A percentile compares a stretch with the other conserved stretches of the same genome.
These are phyloP conservation scores for Nemania sp. DNA, from an alignment of 2,329 filamentous ascomycete genomes.

Conservation along the genomic window DNA sequence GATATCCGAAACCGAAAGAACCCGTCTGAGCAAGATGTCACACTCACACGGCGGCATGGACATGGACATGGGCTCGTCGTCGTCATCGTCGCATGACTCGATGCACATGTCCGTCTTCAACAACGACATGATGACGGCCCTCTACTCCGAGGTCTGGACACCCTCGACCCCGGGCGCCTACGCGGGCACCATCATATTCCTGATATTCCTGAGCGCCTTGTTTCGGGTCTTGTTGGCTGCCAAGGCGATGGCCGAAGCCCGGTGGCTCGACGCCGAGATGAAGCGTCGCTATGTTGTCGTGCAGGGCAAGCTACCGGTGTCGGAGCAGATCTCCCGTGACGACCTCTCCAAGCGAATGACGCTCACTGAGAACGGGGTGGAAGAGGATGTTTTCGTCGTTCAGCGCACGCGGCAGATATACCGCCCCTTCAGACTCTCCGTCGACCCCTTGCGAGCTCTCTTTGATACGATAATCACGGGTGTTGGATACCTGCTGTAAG, in stretches of 20 bases:
- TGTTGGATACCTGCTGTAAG: slow-evolving; percentile 42
- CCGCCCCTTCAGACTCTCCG: slow-evolving; percentile 81
- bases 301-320: slow-evolving; percentile 63
- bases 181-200: slow-evolving; percentile 89
- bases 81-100: slow-evolving; percentile 21
- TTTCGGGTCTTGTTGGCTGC: slow-evolving; percentile 73
- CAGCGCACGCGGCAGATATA: slow-evolving; percentile 58
- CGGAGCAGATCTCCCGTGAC: slow-evolving; percentile 63
- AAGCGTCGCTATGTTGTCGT: slow-evolving; percentile 78
- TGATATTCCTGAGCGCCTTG: slow-evolving; percentile 73
- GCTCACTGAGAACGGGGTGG: slow-evolving; percentile 75
- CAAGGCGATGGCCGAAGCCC: slow-evolving; percentile 65
- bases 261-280: slow-evolving; percentile 73
- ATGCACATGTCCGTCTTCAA: slow-evolving; percentile 63
- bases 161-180: slow-evolving; percentile 73
- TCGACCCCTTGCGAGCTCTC: slow-evolving; percentile 50
- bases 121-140: slow-evolving; percentile 52
- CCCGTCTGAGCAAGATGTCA: slow-evolving; percentile 11
- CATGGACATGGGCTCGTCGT: slow-evolving; percentile 37
- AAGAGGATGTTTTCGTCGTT: slow-evolving; percentile 80
- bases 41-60: slow-evolving; percentile 32
- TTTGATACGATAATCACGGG: slow-evolving; percentile 40
- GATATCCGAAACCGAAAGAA: neutral
- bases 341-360: slow-evolving; percentile 67
- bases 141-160: slow-evolving; percentile 72